Percentiles rank a stretch among this genome's conserved stretches.
phyloP scores from a whole-genome alignment of 257 asterid species.

The Fraxinus americana region DNA sequence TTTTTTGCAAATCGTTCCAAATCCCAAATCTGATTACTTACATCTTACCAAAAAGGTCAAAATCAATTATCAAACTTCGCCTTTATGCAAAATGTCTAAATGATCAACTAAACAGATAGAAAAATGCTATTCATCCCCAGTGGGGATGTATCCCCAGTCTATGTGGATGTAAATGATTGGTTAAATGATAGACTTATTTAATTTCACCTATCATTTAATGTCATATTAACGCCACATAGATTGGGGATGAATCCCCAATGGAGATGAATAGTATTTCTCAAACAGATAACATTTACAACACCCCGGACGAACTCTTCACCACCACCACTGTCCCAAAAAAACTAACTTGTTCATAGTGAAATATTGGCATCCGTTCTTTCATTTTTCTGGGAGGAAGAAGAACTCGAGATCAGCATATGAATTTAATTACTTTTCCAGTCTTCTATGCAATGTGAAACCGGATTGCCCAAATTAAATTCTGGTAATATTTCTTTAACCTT shows the following conservation, averaged over 20 bases:
- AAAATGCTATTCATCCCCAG: background rate
- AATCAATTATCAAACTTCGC: conserved; percentile 12
- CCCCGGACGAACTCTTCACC: background rate
- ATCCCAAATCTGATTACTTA: conserved; percentile 6
- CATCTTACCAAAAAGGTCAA: conserved; percentile 2
- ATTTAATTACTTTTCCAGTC: background rate
- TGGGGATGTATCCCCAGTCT: no score
- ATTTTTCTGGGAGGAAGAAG: background rate
- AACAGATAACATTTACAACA: conserved; percentile 11
- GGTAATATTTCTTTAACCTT: no score
- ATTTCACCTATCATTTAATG: no score
- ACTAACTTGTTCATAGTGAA: background rate
- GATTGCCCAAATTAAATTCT: no score
- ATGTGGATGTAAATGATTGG: no score
- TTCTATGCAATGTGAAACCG: no score
- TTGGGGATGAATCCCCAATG: no score
- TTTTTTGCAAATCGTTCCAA: no score
- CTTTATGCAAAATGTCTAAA: background rate
- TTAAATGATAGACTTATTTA: no score
- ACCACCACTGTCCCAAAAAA: background rate
- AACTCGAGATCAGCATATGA: background rate
- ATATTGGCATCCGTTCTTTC: background rate
- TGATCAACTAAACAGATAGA: background rate
- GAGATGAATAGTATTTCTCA: no score
- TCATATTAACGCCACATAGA: no score